These are phyloP conservation scores for Apiospora sp. DNA, from an alignment of 2,329 filamentous ascomycete species.

Conservation along the genomic window DNA sequence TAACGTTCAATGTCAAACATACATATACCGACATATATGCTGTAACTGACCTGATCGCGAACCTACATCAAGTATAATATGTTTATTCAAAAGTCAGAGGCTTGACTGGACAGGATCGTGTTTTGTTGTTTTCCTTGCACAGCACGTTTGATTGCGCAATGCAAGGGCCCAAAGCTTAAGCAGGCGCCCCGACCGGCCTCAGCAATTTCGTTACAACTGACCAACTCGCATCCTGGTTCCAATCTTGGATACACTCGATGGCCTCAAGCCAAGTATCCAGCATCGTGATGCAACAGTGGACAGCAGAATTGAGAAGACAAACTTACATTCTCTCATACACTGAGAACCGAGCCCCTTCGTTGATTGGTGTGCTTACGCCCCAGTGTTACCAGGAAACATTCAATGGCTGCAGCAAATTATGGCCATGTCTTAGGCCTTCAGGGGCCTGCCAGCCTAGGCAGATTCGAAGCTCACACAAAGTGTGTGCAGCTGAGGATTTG, in stretches of 20 bases:
- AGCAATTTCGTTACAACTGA: not conserved
- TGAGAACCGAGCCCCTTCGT: too few species aligned
- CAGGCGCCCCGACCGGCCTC: not conserved
- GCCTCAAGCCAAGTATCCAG: not conserved
- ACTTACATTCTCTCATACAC: not conserved
- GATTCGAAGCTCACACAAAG: too few species aligned
- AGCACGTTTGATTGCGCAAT: not conserved
- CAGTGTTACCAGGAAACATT: too few species aligned
- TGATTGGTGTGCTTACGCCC: too few species aligned
- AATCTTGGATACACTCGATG: not conserved
- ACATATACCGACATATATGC: not conserved
- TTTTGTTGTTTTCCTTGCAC: not conserved
- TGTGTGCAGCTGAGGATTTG: too few species aligned
- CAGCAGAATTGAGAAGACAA: too few species aligned
- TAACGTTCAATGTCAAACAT: not conserved
- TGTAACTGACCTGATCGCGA: not conserved
- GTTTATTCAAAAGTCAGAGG: too few species aligned
- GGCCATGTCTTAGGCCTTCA: too few species aligned
- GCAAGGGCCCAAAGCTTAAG: slow-evolving; percentile 1
- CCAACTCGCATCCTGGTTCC: not conserved
- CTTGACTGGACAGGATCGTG: not conserved
- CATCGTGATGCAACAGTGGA: not conserved
- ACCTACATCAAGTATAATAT: not conserved
- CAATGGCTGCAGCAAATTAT: not conserved
- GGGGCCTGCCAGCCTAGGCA: too few species aligned